Evolutionary conservation across 768 basidiomycete genomes (phyloP).

Genomic region (Boletus sensibilis): DNA sequence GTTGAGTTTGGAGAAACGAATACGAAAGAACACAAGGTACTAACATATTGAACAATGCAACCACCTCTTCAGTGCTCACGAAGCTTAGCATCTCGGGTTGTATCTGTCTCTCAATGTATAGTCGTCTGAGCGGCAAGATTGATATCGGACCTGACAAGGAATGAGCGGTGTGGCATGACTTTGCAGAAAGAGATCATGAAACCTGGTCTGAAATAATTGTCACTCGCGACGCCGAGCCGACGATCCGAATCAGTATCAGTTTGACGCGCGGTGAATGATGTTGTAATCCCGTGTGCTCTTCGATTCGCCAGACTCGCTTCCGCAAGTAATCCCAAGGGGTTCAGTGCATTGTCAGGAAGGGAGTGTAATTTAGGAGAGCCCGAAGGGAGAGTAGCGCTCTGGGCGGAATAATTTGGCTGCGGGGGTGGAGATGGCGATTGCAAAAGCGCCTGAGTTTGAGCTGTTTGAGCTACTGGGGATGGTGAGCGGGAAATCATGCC

Average conservation of each 20-base stretch:
- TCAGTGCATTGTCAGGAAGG: conserved; percentile 88
- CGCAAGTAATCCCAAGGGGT: conserved; percentile 89
- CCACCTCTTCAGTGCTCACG: conserved; percentile 84
- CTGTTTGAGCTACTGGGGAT: conserved; percentile 57
- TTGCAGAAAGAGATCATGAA: conserved; percentile 18
- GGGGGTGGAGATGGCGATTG: conserved; percentile 51
- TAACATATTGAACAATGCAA: conserved; percentile 87
- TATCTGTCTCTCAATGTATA: conserved; percentile 85
- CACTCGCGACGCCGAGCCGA: conserved; percentile 77
- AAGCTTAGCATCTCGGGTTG: conserved; percentile 95
- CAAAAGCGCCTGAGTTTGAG: conserved; percentile 56
- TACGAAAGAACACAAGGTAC: conserved; percentile 29
- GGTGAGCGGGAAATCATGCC: conserved; percentile 83
- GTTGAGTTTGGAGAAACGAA: conserved; percentile 3
- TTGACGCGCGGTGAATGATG: conserved; percentile 41
- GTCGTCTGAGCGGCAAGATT: conserved; percentile 74
- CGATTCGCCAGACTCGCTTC: conserved; percentile 84
- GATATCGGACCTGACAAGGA: conserved; percentile 72
- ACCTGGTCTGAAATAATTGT: conserved; percentile 93
- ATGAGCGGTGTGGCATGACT: conserved; percentile 2
- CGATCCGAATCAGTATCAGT: conserved; percentile 39
- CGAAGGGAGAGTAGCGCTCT: conserved; percentile 25
- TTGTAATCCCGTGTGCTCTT: conserved; percentile 49
- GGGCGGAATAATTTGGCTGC: conserved; percentile 33
- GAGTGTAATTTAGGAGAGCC: conserved; percentile 86